Evolutionary conservation across 2,329 filamentous ascomycete species (phyloP).

Genomic region (Trichoderma sp.): DNA sequence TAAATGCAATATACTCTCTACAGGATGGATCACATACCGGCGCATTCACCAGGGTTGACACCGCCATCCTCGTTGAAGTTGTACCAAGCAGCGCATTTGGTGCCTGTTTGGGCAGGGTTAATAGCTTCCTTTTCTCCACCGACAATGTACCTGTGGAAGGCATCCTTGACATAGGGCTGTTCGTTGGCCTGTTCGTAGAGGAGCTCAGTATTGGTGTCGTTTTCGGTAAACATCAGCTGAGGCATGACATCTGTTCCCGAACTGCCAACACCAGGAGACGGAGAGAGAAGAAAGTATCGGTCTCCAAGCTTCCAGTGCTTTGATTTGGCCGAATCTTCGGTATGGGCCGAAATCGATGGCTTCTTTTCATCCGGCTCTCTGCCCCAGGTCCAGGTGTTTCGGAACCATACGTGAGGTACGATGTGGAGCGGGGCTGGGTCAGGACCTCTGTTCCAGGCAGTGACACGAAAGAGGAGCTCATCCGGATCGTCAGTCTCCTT

Average conservation of each 20-base stretch:
- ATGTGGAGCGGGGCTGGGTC: conserved; percentile 91
- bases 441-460: conserved; percentile 91
- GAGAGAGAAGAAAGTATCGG: conserved; percentile 79
- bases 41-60: conserved; percentile 85
- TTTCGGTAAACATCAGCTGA: conserved; percentile 86
- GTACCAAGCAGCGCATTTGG: conserved; percentile 90
- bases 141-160: conserved; percentile 85
- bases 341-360: conserved; percentile 68
- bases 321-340: conserved; percentile 69
- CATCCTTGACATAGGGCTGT: conserved; percentile 87
- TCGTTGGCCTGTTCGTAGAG: conserved; percentile 78
- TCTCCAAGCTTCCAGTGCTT: conserved; percentile 78
- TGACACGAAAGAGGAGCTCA: conserved; percentile 88
- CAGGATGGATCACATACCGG: conserved; percentile 49
- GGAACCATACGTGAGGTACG: conserved; percentile 92
- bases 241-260: conserved; percentile 82
- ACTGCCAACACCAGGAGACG: conserved; percentile 79
- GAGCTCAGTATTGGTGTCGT: conserved; percentile 81
- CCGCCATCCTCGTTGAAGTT: conserved; percentile 86
- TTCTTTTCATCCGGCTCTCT: conserved; percentile 72
- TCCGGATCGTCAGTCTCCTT: conserved; percentile 92
- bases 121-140: conserved; percentile 75
- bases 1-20: not conserved
- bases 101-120: conserved; percentile 77
- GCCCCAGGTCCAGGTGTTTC: conserved; percentile 97